Conservation (phyloP, 192 early-diverging fungal genomes). For the Podila verticillata region DNA sequence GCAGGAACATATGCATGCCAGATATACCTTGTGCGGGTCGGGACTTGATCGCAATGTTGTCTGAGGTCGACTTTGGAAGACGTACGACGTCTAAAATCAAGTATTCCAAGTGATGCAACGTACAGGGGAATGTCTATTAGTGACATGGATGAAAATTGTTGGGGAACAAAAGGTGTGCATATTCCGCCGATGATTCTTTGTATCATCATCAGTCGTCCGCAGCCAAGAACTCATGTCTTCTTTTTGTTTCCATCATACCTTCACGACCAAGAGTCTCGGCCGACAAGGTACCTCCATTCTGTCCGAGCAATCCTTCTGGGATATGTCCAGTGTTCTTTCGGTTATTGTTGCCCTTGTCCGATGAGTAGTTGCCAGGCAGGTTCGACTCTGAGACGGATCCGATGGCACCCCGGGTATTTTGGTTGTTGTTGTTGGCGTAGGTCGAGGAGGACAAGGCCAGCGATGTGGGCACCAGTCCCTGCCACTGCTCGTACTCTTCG, state of each 20-base stretch:
- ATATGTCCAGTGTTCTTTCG: constrained; percentile 18
- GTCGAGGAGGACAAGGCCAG: background rate
- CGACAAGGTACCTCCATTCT: constrained; percentile 1
- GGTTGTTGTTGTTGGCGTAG: constrained; percentile 5
- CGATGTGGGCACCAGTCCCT: constrained; percentile 23
- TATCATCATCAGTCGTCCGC: background rate
- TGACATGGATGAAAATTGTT: background rate
- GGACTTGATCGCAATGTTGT: constrained; percentile 48
- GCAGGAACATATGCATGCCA: background rate
- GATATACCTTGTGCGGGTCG: constrained; percentile 30
- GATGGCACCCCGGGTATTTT: constrained; percentile 10
- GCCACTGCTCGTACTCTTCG: constrained; percentile 46
- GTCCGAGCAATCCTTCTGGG: constrained; percentile 26
- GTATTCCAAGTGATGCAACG: too few species aligned
- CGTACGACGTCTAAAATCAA: constrained; percentile 28
- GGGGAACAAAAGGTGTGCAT: background rate
- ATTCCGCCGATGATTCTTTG: background rate
- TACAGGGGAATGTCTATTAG: too few species aligned
- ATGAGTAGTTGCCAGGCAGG: constrained; percentile 10
- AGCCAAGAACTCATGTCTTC: too few species aligned
- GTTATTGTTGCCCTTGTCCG: background rate
- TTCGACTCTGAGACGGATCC: constrained; percentile 18
- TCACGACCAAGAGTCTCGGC: constrained; percentile 41
- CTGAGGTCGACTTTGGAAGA: constrained; percentile 17
- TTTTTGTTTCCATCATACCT: constrained; percentile 6